Evolutionary conservation across 139 green algal genomes (phyloP).

Genomic region (Coccomyxa sp.): DNA sequence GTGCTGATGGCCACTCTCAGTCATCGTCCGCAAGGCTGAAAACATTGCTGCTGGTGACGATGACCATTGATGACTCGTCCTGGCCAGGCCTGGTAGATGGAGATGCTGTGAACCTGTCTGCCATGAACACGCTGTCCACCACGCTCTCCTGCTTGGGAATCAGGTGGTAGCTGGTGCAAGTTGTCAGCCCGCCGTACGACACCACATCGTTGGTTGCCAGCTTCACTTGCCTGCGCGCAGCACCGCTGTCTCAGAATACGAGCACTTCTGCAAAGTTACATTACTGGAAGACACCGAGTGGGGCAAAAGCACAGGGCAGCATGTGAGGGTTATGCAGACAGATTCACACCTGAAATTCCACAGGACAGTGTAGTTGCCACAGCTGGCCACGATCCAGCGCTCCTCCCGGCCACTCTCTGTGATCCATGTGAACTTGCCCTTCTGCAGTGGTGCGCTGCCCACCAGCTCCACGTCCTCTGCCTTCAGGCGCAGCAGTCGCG

Average conservation of each 20-base stretch:
- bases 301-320: neutral
- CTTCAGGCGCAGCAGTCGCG: slow-evolving; percentile 84
- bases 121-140: slow-evolving; percentile 44
- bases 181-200: slow-evolving; percentile 73
- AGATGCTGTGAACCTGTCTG: slow-evolving; percentile 47
- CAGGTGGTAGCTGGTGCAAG: slow-evolving; percentile 76
- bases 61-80: slow-evolving; percentile 39
- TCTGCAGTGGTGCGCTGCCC: slow-evolving; percentile 38
- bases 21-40: slow-evolving; percentile 33
- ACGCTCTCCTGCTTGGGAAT: slow-evolving; percentile 48
- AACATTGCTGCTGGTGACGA: slow-evolving; percentile 45
- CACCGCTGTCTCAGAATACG: neutral
- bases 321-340: neutral
- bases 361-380: slow-evolving; percentile 72
- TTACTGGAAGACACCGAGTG: neutral
- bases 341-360: slow-evolving; percentile 71
- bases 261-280: neutral
- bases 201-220: slow-evolving; percentile 33
- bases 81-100: neutral
- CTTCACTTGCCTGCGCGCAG: slow-evolving; percentile 49
- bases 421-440: slow-evolving; percentile 80
- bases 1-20: neutral
- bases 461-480: slow-evolving; percentile 52
- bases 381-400: slow-evolving; percentile 80
- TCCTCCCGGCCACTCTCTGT: slow-evolving; percentile 76